Base-by-base conservation (phyloP, 371 early-diverging fungal genomes). In the Blastocladiella emersonii region DNA sequence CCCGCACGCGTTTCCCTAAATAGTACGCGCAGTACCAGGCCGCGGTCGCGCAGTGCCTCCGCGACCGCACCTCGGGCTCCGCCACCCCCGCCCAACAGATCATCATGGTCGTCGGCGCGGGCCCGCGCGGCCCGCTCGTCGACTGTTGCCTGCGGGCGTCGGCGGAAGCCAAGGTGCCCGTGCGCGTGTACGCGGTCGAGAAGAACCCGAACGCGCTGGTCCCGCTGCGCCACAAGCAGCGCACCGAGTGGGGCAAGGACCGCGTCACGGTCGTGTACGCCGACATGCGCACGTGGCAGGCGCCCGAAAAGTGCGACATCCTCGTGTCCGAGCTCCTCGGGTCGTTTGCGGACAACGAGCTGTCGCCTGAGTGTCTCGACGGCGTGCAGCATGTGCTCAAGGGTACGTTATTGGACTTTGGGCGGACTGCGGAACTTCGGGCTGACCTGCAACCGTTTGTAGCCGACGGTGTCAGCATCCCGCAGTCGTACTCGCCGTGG, bases 281-380 rank as follows among this genome's bases (percentile, higher is more conserved):
- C 13, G 95, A 97, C 64, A 95, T 95, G 93, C 84, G 97, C 55
- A 73, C 76, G 64, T 92, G 89, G 90, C 77, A 70, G n/a, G 81
- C 90, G 0, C 77, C 85, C 0, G 81, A 83, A 61, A 78, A 80
- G 78, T 88, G 87, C 34, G 95, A 93, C 73, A 88, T 95, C 41
- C 73, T 94, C 34, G 90, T 93, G 32, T 89, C 89, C 65, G 93
- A 95, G 72, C 77, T 95, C 5, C 75, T 95, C 37, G 93, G 94
- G 5, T 93, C 93, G 17, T 91, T 95, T 79, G 95, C 94, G 57
- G 95, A 97, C 73, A 97, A 97, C 72, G 98, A 97, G 71, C 81
- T 95, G 5, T 90, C 94, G 2, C 98, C 98, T 3, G 98, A 97
- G 73, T 97, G 96, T 70, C 74, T 97, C 30, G 92, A 91, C 70